Percentiles rank a stretch among this genome's conserved stretches.
Conservation (phyloP, 23 red algal genomes). For the Gracilaria gracilis region DNA sequence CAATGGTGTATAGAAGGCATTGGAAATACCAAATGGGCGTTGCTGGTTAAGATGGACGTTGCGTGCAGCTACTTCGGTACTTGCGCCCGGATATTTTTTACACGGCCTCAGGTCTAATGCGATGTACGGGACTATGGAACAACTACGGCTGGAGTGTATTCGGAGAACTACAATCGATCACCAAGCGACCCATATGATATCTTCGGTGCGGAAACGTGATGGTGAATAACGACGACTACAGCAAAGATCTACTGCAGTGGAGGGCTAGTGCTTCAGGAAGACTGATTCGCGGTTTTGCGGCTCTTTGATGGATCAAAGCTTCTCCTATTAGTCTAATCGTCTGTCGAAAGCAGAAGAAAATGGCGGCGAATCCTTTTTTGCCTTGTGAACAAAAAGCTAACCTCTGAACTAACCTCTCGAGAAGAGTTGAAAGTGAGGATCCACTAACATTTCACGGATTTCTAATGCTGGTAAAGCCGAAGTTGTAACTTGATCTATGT, state of each 20-base stretch:
- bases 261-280: neutral
- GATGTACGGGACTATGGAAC: conserved; percentile 43
- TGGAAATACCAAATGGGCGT: conserved; percentile 44
- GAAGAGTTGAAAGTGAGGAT: too few species aligned
- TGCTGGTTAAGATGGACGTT: conserved; percentile 48
- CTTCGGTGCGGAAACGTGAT: neutral
- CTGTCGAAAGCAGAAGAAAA: too few species aligned
- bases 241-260: neutral
- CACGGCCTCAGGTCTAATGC: conserved; percentile 75
- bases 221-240: neutral
- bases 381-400: too few species aligned
- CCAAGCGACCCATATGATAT: neutral
- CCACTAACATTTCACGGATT: too few species aligned
- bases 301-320: too few species aligned
- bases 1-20: conserved; percentile 59
- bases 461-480: too few species aligned
- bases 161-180: conserved; percentile 1
- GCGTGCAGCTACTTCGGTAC: conserved; percentile 39
- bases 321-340: too few species aligned
- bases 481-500: too few species aligned
- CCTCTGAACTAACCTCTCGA: too few species aligned
- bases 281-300: too few species aligned
- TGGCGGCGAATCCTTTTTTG: too few species aligned
- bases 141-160: conserved; percentile 64
- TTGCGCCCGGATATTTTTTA: conserved; percentile 50